Conservation (phyloP, 768 basidiomycete species). For the Naganishia kalamii region DNA sequence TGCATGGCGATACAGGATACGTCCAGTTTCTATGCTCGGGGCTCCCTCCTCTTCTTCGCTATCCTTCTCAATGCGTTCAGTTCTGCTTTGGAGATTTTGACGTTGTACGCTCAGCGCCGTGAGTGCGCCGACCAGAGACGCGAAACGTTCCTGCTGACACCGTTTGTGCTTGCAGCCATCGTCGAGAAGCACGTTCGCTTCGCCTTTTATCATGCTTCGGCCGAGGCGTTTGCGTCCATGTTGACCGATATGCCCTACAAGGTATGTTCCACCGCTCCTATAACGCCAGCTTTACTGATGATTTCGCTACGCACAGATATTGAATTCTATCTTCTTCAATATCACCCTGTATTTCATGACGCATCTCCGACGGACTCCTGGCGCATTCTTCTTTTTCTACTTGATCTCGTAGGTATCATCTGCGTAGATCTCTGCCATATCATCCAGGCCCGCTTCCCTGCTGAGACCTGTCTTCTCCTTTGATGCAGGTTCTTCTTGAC, state of each 20-base stretch:
- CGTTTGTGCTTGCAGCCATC: conserved; percentile 30
- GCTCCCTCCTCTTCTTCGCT: conserved; percentile 47
- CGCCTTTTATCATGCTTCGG: conserved; percentile 53
- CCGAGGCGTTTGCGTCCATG: conserved; percentile 45
- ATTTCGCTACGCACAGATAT: conserved; percentile 2
- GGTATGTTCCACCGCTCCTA: not conserved
- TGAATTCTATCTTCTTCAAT: conserved; percentile 42
- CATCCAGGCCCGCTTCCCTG: no score
- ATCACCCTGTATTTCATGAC: conserved; percentile 51
- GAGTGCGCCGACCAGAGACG: not conserved
- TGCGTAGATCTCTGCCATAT: no score
- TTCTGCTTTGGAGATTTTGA: conserved; percentile 47
- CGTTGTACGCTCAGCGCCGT: conserved; percentile 40
- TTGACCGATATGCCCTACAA: conserved; percentile 46
- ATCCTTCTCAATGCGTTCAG: conserved; percentile 58
- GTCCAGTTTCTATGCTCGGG: conserved; percentile 35
- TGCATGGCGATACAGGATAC: conserved; percentile 23
- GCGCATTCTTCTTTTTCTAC: conserved; percentile 51
- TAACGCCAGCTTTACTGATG: no score
- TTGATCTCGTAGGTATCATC: conserved; percentile 3
- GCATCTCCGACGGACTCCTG: conserved; percentile 52
- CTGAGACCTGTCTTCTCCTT: no score
- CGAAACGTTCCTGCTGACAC: conserved; percentile 32
- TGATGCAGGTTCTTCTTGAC: conserved; percentile 54
- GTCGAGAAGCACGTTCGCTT: conserved; percentile 54